Evolutionary conservation across 2,329 filamentous ascomycete species (phyloP).

Genomic region (Nothopassalora personata): DNA sequence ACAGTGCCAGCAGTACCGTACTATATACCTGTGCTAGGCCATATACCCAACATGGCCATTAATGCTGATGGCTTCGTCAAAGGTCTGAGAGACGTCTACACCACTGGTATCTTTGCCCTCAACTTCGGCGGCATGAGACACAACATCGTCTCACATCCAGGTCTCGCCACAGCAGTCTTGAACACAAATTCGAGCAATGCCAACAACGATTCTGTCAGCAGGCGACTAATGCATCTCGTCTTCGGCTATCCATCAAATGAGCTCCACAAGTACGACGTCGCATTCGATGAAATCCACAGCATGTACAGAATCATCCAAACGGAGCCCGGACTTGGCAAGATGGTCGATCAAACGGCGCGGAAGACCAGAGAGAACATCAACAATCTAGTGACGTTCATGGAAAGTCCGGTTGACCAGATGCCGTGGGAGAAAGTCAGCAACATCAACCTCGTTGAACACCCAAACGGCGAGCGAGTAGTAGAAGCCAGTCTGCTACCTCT

Average conservation of each 20-base stretch:
- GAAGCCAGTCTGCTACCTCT: conserved; percentile 51
- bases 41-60: conserved; percentile 48
- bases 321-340: conserved; percentile 43
- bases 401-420: conserved; percentile 56
- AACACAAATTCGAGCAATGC: conserved; percentile 33
- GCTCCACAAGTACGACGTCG: conserved; percentile 34
- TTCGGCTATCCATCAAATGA: conserved; percentile 39
- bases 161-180: conserved; percentile 41
- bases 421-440: conserved; percentile 55
- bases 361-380: conserved; percentile 45
- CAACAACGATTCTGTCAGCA: conserved; percentile 24
- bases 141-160: conserved; percentile 47
- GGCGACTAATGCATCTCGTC: conserved; percentile 30
- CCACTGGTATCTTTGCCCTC: conserved; percentile 44
- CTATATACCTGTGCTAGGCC: conserved; percentile 55
- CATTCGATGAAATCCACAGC: conserved; percentile 31
- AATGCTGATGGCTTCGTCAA: conserved; percentile 42
- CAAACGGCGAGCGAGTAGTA: conserved; percentile 41
- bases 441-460: conserved; percentile 38
- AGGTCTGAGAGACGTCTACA: conserved; percentile 36
- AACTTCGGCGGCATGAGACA: conserved; percentile 47
- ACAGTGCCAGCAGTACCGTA: conserved; percentile 45
- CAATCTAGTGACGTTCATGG: conserved; percentile 55
- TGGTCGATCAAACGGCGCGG: conserved; percentile 35
- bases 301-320: conserved; percentile 42